Conservation (phyloP, 495 filamentous ascomycete genomes). For the Penicillium subrubescens region DNA sequence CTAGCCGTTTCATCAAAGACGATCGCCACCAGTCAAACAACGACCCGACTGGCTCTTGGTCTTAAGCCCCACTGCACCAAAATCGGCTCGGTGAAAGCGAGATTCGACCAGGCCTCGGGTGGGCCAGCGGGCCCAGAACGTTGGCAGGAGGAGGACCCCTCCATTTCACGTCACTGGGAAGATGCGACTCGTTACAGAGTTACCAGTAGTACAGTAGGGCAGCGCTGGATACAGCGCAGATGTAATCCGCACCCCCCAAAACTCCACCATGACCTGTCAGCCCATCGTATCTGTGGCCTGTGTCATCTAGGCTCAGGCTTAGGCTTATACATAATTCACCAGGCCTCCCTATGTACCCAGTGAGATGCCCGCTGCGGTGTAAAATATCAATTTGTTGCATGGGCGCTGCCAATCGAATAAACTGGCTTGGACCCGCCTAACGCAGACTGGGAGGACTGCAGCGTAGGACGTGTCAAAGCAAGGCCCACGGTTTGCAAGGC, state of each 20-base stretch:
- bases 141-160: neutral
- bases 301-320: no score
- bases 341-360: neutral
- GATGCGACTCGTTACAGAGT: neutral
- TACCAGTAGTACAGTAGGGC: neutral
- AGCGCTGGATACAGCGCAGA: constrained; percentile 1
- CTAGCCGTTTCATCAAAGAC: neutral
- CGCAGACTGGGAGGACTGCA: neutral
- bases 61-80: neutral
- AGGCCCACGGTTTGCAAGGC: constrained; percentile 1
- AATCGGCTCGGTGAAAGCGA: neutral
- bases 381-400: constrained; percentile 1
- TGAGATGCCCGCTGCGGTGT: constrained; percentile 1
- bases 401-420: neutral
- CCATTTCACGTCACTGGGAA: neutral
- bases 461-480: neutral
- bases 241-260: neutral
- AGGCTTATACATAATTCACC: neutral
- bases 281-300: neutral
- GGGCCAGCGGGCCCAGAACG: neutral
- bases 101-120: constrained; percentile 3
- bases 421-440: neutral
- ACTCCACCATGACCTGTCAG: neutral
- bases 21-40: constrained; percentile 4
- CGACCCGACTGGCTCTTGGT: constrained; percentile 1